phyloP scores from a whole-genome alignment of 1,284 basidiomycete species.

The Microbotryum saponariae region DNA sequence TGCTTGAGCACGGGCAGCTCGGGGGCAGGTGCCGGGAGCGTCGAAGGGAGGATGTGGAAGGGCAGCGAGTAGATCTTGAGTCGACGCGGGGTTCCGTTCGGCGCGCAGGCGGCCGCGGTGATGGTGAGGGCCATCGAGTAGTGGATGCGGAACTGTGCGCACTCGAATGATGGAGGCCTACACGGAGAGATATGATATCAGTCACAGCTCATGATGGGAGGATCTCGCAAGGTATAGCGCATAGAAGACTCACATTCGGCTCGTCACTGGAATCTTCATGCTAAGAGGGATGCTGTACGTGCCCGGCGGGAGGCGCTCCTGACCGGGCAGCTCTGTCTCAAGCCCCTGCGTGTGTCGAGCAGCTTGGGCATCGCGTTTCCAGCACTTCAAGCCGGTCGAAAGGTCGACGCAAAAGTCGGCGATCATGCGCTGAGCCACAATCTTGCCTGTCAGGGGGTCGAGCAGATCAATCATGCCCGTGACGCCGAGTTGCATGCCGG shows the following conservation, averaged over 20 bases:
- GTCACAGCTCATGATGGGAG: slow-evolving; percentile 26
- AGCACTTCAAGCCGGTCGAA: slow-evolving; percentile 36
- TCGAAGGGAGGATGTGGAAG: slow-evolving; percentile 39
- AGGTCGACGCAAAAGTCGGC: slow-evolving; percentile 40
- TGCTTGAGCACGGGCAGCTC: slow-evolving; percentile 34
- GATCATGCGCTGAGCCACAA: slow-evolving; percentile 36
- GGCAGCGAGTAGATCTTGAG: slow-evolving; percentile 38
- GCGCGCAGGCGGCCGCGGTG: slow-evolving; percentile 27
- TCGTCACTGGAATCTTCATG: slow-evolving; percentile 36
- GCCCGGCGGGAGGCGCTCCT: slow-evolving; percentile 34
- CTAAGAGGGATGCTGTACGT: slow-evolving; percentile 39
- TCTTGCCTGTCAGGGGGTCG: slow-evolving; percentile 26
- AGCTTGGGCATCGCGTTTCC: slow-evolving; percentile 38
- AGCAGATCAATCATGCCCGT: slow-evolving; percentile 38
- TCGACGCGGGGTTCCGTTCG: slow-evolving; percentile 34
- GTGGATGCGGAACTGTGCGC: slow-evolving; percentile 36
- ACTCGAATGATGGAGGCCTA: slow-evolving; percentile 39
- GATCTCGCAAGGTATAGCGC: too few relatives aligned
- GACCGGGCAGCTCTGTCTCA: slow-evolving; percentile 11
- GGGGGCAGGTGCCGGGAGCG: slow-evolving; percentile 33
- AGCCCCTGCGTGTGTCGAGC: slow-evolving; percentile 6
- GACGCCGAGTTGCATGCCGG: slow-evolving; percentile 39
- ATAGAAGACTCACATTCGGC: too few relatives aligned
- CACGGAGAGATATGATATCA: slow-evolving; percentile 26
- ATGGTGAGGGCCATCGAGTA: slow-evolving; percentile 40